These are phyloP conservation scores for Westerdykella aurantiaca DNA, from an alignment of 2,329 filamentous ascomycete genomes.

Conservation along the genomic window DNA sequence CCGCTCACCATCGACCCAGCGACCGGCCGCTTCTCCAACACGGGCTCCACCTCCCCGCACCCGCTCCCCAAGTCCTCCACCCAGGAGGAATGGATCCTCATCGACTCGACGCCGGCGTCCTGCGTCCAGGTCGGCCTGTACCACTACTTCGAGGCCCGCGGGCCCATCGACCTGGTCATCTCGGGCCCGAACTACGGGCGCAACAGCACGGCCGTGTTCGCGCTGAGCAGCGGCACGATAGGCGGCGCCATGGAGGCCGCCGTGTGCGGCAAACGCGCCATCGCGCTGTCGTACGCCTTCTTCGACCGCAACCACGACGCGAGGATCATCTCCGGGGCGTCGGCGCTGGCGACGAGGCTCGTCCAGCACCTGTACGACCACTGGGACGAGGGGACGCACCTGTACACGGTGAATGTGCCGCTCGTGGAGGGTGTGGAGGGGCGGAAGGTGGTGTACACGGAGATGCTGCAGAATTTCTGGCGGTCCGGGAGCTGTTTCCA, in stretches of 20 bases:
- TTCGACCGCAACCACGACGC: slow-evolving; percentile 80
- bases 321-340: slow-evolving; percentile 70
- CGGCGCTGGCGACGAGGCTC: slow-evolving; percentile 65
- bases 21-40: slow-evolving; percentile 33
- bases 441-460: slow-evolving; percentile 72
- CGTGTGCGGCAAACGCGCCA: slow-evolving; percentile 49
- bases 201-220: slow-evolving; percentile 48
- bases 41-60: slow-evolving; percentile 29
- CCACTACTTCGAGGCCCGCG: slow-evolving; percentile 42
- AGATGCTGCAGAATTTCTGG: slow-evolving; percentile 91
- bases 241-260: slow-evolving; percentile 48
- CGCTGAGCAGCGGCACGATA: slow-evolving; percentile 45
- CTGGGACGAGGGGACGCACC: slow-evolving; percentile 65
- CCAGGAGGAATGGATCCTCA: slow-evolving; percentile 46
- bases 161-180: slow-evolving; percentile 45
- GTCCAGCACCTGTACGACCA: slow-evolving; percentile 73
- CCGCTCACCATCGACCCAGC: slow-evolving; percentile 43
- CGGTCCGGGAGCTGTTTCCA: slow-evolving; percentile 76
- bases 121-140: slow-evolving; percentile 47
- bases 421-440: slow-evolving; percentile 68
- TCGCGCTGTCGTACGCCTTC: slow-evolving; percentile 88
- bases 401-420: slow-evolving; percentile 92
- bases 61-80: slow-evolving; percentile 29
- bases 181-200: slow-evolving; percentile 48
- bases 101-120: slow-evolving; percentile 46